Evolutionary conservation across 2,329 filamentous ascomycete genomes (phyloP), one percentile per base, ranked within the genome.

Genomic region (Amphichorda felina): DNA sequence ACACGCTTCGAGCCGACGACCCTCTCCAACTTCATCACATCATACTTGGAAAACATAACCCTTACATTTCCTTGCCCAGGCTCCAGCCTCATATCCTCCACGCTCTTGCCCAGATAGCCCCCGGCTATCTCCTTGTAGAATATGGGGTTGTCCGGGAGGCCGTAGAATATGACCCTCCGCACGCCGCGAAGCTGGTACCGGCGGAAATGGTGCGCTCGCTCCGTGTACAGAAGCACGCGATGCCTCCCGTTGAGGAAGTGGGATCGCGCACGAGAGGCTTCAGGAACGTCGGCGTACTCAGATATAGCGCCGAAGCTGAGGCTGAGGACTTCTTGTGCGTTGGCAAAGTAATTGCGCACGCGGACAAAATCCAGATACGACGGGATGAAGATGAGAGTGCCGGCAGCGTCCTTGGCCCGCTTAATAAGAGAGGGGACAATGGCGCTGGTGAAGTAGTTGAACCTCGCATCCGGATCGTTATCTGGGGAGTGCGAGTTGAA

Each of bases 351-450:
- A 62, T 96, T 98, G 36, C 91, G 78, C 40, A 98, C 71, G 29
- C 88, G 82, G 30, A 95, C 82, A 55, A 96, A 96, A 61, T 98
- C 91, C 40, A 95, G 78, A 59, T 95, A 96, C 0, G 82, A 87
- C 0, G 91, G 87, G 34, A 96, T 78, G 61, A 94, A 95, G 50
- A 98, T 68, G 13, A 98, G 65, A 1, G 83, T 84, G 24, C 91
- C 88, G 14, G 46, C 57, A 1, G 68, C 64, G 38, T 77, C 73
- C 40, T 74, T 75, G n/a, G 70, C 53, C 22, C 79, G 72, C 48
- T 82, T 82, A 35, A 74, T 68, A 13, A 95, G 70, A 2, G 74
- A 68, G 0, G 91, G 86, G 11, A 96, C 61, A 37, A 95, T 69
- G 19, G 85, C 79, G 31, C 79, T 79, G 33, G 75, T 82, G 63